phyloP scores from a whole-genome alignment of 2,329 filamentous ascomycete genomes.

The Epichloe bromicola region DNA sequence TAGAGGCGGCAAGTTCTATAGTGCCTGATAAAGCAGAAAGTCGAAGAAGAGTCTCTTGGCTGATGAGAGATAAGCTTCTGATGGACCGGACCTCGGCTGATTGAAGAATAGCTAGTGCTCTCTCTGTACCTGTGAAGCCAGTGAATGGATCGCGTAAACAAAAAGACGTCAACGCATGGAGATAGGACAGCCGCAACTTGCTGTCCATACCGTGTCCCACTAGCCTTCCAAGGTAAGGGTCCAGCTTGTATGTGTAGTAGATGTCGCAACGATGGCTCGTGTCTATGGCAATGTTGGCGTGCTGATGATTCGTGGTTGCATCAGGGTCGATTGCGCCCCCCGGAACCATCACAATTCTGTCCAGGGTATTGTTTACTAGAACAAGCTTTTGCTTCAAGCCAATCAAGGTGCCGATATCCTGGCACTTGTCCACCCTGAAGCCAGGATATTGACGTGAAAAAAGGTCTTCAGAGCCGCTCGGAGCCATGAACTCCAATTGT shows the following conservation, averaged over 20 bases:
- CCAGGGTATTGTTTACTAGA: too few relatives aligned
- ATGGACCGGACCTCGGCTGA: slow-evolving; percentile 36
- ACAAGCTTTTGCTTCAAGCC: too few relatives aligned
- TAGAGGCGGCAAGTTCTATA: background rate
- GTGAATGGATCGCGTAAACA: slow-evolving; percentile 37
- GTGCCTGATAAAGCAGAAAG: background rate
- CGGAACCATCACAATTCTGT: too few relatives aligned
- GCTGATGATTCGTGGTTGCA: too few relatives aligned
- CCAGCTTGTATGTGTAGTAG: too few relatives aligned
- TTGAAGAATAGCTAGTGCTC: slow-evolving; percentile 33
- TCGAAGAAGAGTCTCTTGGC: background rate
- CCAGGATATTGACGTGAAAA: slow-evolving; percentile 31
- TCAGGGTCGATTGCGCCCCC: too few relatives aligned
- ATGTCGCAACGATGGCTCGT: too few relatives aligned
- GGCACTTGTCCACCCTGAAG: too few relatives aligned
- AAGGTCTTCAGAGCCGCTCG: slow-evolving; percentile 12
- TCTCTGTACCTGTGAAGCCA: slow-evolving; percentile 37
- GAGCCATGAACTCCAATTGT: slow-evolving; percentile 8
- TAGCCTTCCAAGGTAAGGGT: too few relatives aligned
- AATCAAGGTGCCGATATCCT: too few relatives aligned
- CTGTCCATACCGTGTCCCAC: slow-evolving; percentile 14
- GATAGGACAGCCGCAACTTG: slow-evolving; percentile 35
- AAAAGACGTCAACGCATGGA: slow-evolving; percentile 42
- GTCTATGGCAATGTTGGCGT: too few relatives aligned
- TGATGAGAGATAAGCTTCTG: background rate